These are phyloP conservation scores for Moricandia moricandioides DNA, from an alignment of 345 rosid species.

Conservation along the genomic window DNA sequence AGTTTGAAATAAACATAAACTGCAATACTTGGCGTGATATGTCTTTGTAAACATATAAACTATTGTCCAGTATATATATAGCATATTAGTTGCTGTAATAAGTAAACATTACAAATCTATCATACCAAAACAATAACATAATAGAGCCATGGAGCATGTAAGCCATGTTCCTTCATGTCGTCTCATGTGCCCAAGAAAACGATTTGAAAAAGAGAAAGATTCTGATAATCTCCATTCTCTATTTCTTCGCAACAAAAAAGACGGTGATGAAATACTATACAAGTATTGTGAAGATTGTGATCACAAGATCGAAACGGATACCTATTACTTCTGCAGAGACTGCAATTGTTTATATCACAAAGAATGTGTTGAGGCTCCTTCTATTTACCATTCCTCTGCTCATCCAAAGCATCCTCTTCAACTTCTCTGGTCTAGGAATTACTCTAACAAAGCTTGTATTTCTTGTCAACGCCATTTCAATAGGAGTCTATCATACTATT, in stretches of 20 bases:
- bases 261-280: too few relatives aligned
- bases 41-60: not conserved
- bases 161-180: not conserved
- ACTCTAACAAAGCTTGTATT: not conserved
- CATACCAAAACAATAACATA: not conserved
- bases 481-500: not conserved
- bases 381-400: not conserved
- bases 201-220: not conserved
- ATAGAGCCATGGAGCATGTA: not conserved
- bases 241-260: not conserved
- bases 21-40: not conserved
- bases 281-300: not conserved
- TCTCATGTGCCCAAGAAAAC: not conserved
- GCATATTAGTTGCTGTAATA: not conserved
- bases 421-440: not conserved
- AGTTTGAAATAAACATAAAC: not conserved
- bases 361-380: not conserved
- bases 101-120: not conserved
- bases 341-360: not conserved
- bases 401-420: not conserved
- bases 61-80: not conserved
- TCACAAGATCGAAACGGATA: not conserved
- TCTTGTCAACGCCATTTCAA: too few relatives aligned
- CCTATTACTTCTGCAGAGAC: not conserved
- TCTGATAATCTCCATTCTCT: not conserved